A percentile compares a stretch with the other conserved stretches of the same genome.
Conservation (phyloP, 768 basidiomycete species). For the Obba rivulosa region DNA sequence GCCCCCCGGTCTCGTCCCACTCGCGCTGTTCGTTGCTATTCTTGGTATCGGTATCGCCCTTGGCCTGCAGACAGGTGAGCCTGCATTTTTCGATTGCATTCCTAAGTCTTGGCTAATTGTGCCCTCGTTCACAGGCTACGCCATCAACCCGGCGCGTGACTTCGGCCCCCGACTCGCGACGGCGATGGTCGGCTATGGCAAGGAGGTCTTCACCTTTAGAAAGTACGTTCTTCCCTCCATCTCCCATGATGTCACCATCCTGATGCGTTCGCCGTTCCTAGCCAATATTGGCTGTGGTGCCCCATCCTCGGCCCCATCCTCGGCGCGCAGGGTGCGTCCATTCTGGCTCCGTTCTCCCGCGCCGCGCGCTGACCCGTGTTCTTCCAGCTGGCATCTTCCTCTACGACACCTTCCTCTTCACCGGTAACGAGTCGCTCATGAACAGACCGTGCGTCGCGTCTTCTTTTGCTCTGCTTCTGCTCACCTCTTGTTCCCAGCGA, state of each 20-base stretch:
- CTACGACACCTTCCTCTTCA: conserved; percentile 57
- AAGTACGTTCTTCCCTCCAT: conserved; percentile 25
- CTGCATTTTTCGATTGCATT: not conserved
- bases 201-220: conserved; percentile 39
- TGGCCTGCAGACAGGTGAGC: conserved; percentile 50
- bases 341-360: not conserved
- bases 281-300: conserved; percentile 75
- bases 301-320: conserved; percentile 54
- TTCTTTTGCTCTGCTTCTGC: not conserved
- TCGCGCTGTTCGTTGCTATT: conserved; percentile 50
- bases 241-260: not conserved
- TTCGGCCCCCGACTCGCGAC: conserved; percentile 65
- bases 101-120: not conserved
- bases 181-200: conserved; percentile 70
- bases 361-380: not conserved
- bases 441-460: conserved; percentile 46
- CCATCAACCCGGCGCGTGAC: conserved; percentile 70
- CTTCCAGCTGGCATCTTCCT: conserved; percentile 38
- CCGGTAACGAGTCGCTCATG: conserved; percentile 47
- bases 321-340: conserved; percentile 39
- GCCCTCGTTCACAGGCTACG: conserved; percentile 36
- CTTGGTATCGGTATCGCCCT: conserved; percentile 55
- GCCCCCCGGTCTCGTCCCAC: conserved; percentile 45
- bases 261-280: conserved; percentile 25
- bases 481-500: not conserved